Base-by-base conservation (phyloP, 768 basidiomycete species). In the Naganishia antarctica region DNA sequence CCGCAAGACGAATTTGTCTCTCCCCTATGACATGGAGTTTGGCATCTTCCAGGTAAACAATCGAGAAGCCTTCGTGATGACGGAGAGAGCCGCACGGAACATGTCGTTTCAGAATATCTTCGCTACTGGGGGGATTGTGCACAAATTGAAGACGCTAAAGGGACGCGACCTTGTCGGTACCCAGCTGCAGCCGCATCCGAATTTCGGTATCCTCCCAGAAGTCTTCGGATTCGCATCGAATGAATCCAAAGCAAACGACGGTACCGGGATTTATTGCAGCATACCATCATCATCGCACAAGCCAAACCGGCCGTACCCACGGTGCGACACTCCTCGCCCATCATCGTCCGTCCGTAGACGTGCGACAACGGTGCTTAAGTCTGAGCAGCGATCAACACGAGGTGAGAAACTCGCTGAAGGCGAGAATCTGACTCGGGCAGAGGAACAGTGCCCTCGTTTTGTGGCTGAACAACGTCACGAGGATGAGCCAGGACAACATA, bases 261-360 rank as follows among this genome's bases (percentile, higher is more conserved):
- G 96, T 71, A 98, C 94, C 12, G 96, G 94, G 66, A 91, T 99
- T 29, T 94, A 98, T 71, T 96, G 93, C 3, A 98, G 90, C 41
- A 92, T 94, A 7, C 93, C 94, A 0, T 94, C 96, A 8, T 94
- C 98, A 76, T 98, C 94, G 6, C 96, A 94, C 2, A 94, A 98
- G 75, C 40, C 82, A 91, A 69, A 85, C 86, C 66, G 81, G n/a
- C n/a, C n/a, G n/a, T n/a, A n/a, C n/a, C n/a, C n/a, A n/a, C n/a
- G n/a, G n/a, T n/a, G n/a, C n/a, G n/a, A n/a, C n/a, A n/a, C n/a
- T n/a, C n/a, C n/a, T n/a, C n/a, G n/a, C n/a, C n/a, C n/a, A n/a
- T n/a, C n/a, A n/a, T n/a, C n/a, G n/a, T n/a, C n/a, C n/a, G n/a
- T n/a, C n/a, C n/a, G n/a, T n/a, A n/a, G n/a, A n/a, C n/a, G n/a